Percentiles rank a stretch among this genome's conserved stretches.
These are phyloP conservation scores for Hypholoma fasciculare DNA, from an alignment of 768 basidiomycete genomes.

Conservation along the genomic window DNA sequence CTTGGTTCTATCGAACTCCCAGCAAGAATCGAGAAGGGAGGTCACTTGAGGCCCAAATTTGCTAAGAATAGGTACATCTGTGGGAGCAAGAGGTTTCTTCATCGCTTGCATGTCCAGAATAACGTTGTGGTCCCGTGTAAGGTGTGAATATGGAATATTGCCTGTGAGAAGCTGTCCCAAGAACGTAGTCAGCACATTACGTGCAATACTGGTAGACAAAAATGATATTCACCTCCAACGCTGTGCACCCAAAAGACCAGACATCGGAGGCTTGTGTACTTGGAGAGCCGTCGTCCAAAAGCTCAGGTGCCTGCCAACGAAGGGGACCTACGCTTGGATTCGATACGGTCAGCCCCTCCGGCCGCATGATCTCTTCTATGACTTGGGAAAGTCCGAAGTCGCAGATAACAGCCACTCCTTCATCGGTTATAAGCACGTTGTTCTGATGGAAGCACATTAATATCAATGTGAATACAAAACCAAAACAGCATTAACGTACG, in stretches of 20 bases:
- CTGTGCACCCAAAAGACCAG: slow-evolving; percentile 37
- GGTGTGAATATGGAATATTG: slow-evolving; percentile 21
- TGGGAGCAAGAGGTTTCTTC: slow-evolving; percentile 19
- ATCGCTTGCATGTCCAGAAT: slow-evolving; percentile 21
- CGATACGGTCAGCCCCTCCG: slow-evolving; percentile 29
- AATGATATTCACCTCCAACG: slow-evolving; percentile 29
- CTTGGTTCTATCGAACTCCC: slow-evolving; percentile 18
- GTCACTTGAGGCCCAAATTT: slow-evolving; percentile 5
- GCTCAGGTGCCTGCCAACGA: slow-evolving; percentile 35
- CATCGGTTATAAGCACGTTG: slow-evolving; percentile 44
- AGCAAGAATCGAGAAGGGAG: slow-evolving; percentile 14
- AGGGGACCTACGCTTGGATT: slow-evolving; percentile 28
- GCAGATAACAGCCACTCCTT: slow-evolving; percentile 39
- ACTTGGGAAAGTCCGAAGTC: slow-evolving; percentile 46
- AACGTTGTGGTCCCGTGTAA: slow-evolving; percentile 20
- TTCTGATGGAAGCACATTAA: slow-evolving; percentile 24
- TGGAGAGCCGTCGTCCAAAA: slow-evolving; percentile 26
- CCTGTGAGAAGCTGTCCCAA: slow-evolving; percentile 22
- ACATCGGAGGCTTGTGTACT: slow-evolving; percentile 27
- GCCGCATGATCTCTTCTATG: slow-evolving; percentile 26
- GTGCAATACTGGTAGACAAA: not conserved
- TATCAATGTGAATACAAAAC: not conserved
- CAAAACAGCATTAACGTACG: slow-evolving; percentile 14
- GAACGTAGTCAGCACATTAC: not conserved
- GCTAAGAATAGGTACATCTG: slow-evolving; percentile 2